These are phyloP conservation scores for Aspergillus hancockii DNA, from an alignment of 495 filamentous ascomycete genomes.

Conservation along the genomic window DNA sequence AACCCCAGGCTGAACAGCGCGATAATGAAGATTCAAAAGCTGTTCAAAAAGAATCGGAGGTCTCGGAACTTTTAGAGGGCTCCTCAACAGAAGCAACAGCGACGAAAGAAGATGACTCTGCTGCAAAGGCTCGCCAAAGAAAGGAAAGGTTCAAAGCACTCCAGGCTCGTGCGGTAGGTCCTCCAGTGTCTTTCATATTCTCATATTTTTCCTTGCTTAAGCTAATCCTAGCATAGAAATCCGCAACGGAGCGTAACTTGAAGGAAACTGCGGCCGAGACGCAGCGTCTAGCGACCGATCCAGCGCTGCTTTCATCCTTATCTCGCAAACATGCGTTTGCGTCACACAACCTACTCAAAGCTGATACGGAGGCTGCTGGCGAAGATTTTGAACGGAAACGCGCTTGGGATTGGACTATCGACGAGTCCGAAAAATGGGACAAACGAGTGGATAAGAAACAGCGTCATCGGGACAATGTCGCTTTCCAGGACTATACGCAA, in stretches of 20 bases:
- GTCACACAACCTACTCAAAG: conserved; percentile 89
- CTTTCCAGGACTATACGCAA: conserved; percentile 86
- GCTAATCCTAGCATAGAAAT: conserved; percentile 53
- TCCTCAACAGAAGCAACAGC: conserved; percentile 5
- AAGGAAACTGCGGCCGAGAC: conserved; percentile 83
- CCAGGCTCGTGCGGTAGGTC: conserved; percentile 68
- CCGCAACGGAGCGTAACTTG: conserved; percentile 72
- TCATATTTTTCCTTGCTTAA: neutral
- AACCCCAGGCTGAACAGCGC: neutral
- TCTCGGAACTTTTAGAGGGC: neutral
- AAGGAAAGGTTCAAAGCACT: conserved; percentile 73
- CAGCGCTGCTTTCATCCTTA: conserved; percentile 67
- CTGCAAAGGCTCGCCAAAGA: conserved; percentile 36
- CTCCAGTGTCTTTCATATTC: neutral
- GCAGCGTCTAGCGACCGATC: conserved; percentile 75
- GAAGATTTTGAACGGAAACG: conserved; percentile 97
- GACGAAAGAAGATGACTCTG: conserved; percentile 31
- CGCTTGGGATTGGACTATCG: conserved; percentile 97
- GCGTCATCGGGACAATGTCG: conserved; percentile 76
- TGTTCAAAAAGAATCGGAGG: neutral
- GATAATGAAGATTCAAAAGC: neutral
- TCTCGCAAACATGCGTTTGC: conserved; percentile 82
- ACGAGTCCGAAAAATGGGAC: conserved; percentile 94
- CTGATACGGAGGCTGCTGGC: conserved; percentile 78
- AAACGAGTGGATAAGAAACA: conserved; percentile 83